Percentiles rank a stretch among this genome's conserved stretches.
Conservation (phyloP, 2,329 filamentous ascomycete genomes). For the Purpureocillium lavendulum region DNA sequence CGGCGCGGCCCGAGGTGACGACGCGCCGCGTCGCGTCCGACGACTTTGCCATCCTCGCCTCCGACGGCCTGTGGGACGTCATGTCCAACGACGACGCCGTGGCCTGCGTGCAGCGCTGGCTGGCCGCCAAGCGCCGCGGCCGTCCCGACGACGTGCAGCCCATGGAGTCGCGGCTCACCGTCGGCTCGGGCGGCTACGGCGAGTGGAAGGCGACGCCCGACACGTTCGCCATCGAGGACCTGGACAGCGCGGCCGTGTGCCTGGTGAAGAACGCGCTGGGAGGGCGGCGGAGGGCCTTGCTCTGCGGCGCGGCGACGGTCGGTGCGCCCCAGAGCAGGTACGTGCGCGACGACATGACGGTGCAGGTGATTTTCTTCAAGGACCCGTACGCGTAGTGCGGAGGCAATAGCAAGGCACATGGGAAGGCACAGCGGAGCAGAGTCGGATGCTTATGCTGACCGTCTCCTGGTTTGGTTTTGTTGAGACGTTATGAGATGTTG, state of each 20-base stretch:
- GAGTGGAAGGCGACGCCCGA: constrained; percentile 24
- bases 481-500: no score
- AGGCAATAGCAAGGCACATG: no score
- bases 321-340: constrained; percentile 59
- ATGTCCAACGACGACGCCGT: constrained; percentile 51
- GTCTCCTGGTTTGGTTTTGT: no score
- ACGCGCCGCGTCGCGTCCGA: constrained; percentile 40
- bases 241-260: constrained; percentile 71
- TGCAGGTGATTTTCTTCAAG: constrained; percentile 67
- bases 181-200: constrained; percentile 14
- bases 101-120: constrained; percentile 47
- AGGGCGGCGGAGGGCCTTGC: constrained; percentile 64
- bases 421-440: no score
- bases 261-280: constrained; percentile 74
- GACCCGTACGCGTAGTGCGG: constrained; percentile 4
- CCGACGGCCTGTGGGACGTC: constrained; percentile 59
- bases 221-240: constrained; percentile 66
- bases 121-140: constrained; percentile 18
- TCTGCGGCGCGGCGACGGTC: constrained; percentile 64
- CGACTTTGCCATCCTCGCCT: constrained; percentile 56
- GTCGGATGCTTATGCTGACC: no score
- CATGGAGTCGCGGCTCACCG: constrained; percentile 4
- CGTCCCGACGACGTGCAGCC: constrained; percentile 14
- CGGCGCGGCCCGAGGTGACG: constrained; percentile 56
- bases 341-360: constrained; percentile 67